These are phyloP conservation scores for Meira miltonrushii DNA, from an alignment of 1,284 basidiomycete genomes.

Conservation along the genomic window DNA sequence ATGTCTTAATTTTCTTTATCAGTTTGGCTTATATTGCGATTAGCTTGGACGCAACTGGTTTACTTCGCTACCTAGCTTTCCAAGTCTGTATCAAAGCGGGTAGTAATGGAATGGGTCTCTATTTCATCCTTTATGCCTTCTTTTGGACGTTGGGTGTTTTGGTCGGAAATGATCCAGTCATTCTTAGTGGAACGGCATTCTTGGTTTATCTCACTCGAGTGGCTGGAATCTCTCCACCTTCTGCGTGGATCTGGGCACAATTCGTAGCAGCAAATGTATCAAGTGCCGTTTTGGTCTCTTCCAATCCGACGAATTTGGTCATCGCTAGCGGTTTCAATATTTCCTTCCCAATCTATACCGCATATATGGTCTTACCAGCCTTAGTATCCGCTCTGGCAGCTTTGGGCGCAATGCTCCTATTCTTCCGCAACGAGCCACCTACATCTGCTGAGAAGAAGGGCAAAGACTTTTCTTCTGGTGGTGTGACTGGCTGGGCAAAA, in stretches of 20 bases:
- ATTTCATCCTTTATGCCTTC: constrained; percentile 72
- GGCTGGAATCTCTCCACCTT: constrained; percentile 61
- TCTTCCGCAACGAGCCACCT: constrained; percentile 28
- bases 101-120: constrained; percentile 57
- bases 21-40: constrained; percentile 90
- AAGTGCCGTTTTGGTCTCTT: constrained; percentile 53
- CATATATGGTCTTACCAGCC: constrained; percentile 46
- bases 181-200: constrained; percentile 68
- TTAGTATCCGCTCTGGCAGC: constrained; percentile 34
- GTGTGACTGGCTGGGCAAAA: background rate
- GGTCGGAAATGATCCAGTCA: constrained; percentile 68
- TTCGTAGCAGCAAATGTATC: constrained; percentile 73
- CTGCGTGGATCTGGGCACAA: constrained; percentile 66
- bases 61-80: constrained; percentile 79
- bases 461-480: background rate
- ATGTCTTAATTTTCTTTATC: constrained; percentile 87
- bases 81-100: constrained; percentile 61
- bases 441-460: background rate
- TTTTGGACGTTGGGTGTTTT: constrained; percentile 72
- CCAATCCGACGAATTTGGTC: constrained; percentile 55
- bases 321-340: constrained; percentile 49
- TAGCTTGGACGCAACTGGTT: constrained; percentile 81
- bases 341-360: constrained; percentile 45
- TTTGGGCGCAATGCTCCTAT: constrained; percentile 29
- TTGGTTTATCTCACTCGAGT: constrained; percentile 77